A percentile compares a stretch with the other conserved stretches of the same genome.
Conservation (phyloP, 1,284 basidiomycete species). For the Sporisorium iseilematis-ciliati region DNA sequence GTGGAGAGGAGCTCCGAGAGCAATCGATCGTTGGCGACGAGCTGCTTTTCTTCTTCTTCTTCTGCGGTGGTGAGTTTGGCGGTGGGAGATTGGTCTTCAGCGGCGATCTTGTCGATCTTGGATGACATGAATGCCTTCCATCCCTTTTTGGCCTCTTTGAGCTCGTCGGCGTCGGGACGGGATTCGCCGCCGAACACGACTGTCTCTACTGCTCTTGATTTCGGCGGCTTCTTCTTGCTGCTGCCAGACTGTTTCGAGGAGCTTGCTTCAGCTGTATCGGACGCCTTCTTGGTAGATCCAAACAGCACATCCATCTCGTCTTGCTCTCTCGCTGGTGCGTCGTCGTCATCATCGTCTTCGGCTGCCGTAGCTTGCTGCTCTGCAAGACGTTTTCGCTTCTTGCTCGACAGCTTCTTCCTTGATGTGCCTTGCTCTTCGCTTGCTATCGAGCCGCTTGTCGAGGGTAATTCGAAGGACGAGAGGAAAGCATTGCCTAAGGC, state of each 20-base stretch:
- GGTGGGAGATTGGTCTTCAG: conserved; percentile 19
- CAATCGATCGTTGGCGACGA: conserved; percentile 63
- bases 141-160: conserved; percentile 38
- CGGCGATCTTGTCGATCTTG: conserved; percentile 51
- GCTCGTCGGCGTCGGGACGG: conserved; percentile 29
- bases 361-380: conserved; percentile 9
- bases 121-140: conserved; percentile 59
- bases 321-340: conserved; percentile 7
- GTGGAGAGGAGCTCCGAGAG: conserved; percentile 65
- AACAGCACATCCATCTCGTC: conserved; percentile 46
- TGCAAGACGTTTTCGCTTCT: conserved; percentile 39
- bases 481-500: conserved; percentile 46
- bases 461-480: conserved; percentile 35
- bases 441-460: conserved; percentile 1
- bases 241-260: conserved; percentile 10
- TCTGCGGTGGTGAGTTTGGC: conserved; percentile 33
- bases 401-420: conserved; percentile 31
- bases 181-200: conserved; percentile 43
- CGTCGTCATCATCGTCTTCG: neutral
- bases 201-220: conserved; percentile 31
- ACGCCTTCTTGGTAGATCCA: conserved; percentile 10
- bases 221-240: conserved; percentile 27
- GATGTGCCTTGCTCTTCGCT: neutral
- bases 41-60: conserved; percentile 59
- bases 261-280: neutral